phyloP scores from a whole-genome alignment of 1,284 basidiomycete species.

The Kwoniella shivajii region DNA sequence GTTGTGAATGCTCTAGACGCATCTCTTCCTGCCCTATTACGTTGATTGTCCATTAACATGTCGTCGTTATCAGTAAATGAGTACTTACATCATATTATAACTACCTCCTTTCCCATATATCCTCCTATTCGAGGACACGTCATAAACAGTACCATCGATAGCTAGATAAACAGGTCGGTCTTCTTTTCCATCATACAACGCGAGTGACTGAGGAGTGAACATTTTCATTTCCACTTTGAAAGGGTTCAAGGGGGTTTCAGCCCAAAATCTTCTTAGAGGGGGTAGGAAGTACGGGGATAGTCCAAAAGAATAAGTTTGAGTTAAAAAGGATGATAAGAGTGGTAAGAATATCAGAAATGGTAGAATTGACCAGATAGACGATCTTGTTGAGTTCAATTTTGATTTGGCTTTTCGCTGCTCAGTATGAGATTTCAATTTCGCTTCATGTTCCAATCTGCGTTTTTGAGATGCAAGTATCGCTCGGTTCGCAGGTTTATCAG shows the following conservation, averaged over 20 bases:
- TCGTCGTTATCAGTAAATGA: not conserved
- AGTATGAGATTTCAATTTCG: slow-evolving; percentile 13
- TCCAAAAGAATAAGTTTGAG: slow-evolving; percentile 38
- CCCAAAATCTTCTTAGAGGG: slow-evolving; percentile 26
- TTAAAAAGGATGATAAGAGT: slow-evolving; percentile 43
- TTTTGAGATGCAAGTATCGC: slow-evolving; percentile 41
- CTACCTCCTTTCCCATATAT: slow-evolving; percentile 90
- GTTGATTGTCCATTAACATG: not conserved
- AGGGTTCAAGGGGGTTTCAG: slow-evolving; percentile 24
- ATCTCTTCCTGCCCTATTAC: slow-evolving; percentile 76
- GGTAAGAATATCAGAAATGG: slow-evolving; percentile 42
- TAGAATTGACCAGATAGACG: slow-evolving; percentile 24
- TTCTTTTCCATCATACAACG: slow-evolving; percentile 71
- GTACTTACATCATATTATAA: slow-evolving; percentile 75
- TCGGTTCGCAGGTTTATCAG: slow-evolving; percentile 66
- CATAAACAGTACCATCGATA: slow-evolving; percentile 89
- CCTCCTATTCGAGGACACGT: slow-evolving; percentile 72
- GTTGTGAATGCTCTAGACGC: slow-evolving; percentile 88
- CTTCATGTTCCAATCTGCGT: slow-evolving; percentile 34
- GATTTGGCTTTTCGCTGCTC: not conserved
- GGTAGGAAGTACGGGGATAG: slow-evolving; percentile 24
- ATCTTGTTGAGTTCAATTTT: not conserved
- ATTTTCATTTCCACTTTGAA: slow-evolving; percentile 9
- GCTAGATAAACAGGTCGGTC: slow-evolving; percentile 80
- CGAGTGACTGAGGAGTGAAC: slow-evolving; percentile 57